A percentile compares a stretch with the other conserved stretches of the same genome.
Evolutionary conservation across 192 early-diverging fungal genomes (phyloP).

Genomic region (Coemansia sp.): DNA sequence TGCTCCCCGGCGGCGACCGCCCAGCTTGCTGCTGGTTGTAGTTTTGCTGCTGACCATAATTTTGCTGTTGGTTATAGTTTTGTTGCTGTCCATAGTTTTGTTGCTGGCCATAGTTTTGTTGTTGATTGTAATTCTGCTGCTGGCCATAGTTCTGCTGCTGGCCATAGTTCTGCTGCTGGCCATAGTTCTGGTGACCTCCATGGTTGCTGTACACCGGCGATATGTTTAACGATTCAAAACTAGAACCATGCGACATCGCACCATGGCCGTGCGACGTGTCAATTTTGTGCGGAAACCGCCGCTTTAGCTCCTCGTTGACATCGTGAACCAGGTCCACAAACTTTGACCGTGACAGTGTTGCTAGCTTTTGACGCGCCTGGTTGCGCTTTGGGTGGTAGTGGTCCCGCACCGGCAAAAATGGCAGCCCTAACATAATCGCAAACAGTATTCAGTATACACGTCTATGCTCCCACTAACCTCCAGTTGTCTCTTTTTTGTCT

Average conservation of each 20-base stretch:
- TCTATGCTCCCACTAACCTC: background rate
- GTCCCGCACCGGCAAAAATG: slow-evolving; percentile 78
- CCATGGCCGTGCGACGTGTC: slow-evolving; percentile 14
- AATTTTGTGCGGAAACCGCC: slow-evolving; percentile 53
- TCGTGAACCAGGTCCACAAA: slow-evolving; percentile 94
- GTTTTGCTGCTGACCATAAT: slow-evolving; percentile 4
- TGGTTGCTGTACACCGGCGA: slow-evolving; percentile 26
- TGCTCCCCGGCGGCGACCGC: slow-evolving; percentile 36
- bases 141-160: slow-evolving; percentile 10
- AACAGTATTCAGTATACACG: background rate
- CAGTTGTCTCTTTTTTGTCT: background rate
- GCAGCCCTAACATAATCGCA: slow-evolving; percentile 33
- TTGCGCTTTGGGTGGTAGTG: slow-evolving; percentile 91
- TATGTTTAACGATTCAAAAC: slow-evolving; percentile 36
- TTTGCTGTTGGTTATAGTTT: slow-evolving; percentile 2
- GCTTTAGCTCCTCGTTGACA: slow-evolving; percentile 72
- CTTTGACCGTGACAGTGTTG: slow-evolving; percentile 80
- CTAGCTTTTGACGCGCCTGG: slow-evolving; percentile 93
- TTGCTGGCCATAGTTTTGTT: slow-evolving; percentile 8
- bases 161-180: slow-evolving; percentile 8
- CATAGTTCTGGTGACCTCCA: slow-evolving; percentile 15
- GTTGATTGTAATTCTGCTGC: slow-evolving; percentile 3
- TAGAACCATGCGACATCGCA: slow-evolving; percentile 19
- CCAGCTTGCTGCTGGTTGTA: slow-evolving; percentile 9
- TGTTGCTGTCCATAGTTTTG: slow-evolving; percentile 11